These are phyloP conservation scores for Dryas integrifolia DNA, from an alignment of 331 rosid genomes.

Conservation along the genomic window DNA sequence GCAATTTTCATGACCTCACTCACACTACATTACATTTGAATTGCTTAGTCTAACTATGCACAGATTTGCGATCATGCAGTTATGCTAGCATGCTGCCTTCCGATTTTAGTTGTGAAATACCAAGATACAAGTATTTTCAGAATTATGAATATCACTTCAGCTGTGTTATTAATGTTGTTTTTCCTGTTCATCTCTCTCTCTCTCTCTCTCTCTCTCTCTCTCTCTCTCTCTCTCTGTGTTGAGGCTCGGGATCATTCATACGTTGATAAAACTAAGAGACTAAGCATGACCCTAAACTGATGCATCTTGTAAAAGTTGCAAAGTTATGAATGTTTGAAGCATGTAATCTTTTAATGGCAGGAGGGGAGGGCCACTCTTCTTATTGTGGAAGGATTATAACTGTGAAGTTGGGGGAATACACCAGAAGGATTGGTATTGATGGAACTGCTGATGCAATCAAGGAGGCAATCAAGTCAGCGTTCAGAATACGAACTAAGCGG, in stretches of 20 bases:
- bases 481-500: constrained; percentile 36
- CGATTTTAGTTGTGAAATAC: not conserved
- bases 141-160: not conserved
- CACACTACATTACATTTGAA: not conserved
- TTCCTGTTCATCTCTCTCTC: not conserved
- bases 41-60: not conserved
- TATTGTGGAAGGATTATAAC: constrained; percentile 33
- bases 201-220: not conserved
- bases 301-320: not conserved
- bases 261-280: not conserved
- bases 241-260: not conserved
- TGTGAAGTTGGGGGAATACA: constrained; percentile 33
- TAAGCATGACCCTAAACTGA: not conserved
- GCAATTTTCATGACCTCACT: not conserved
- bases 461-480: constrained; percentile 35
- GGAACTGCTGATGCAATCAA: constrained; percentile 34
- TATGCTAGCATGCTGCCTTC: constrained; percentile 5
- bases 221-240: not conserved
- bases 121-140: not conserved
- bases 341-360: constrained; percentile 7
- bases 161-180: not conserved
- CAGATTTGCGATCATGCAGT: not conserved
- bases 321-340: not conserved
- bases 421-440: constrained; percentile 32
- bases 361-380: constrained; percentile 33